Percentiles rank a stretch among this genome's conserved stretches.
phyloP scores from a whole-genome alignment of 2,329 filamentous ascomycete species.

The Thelonectria olida region DNA sequence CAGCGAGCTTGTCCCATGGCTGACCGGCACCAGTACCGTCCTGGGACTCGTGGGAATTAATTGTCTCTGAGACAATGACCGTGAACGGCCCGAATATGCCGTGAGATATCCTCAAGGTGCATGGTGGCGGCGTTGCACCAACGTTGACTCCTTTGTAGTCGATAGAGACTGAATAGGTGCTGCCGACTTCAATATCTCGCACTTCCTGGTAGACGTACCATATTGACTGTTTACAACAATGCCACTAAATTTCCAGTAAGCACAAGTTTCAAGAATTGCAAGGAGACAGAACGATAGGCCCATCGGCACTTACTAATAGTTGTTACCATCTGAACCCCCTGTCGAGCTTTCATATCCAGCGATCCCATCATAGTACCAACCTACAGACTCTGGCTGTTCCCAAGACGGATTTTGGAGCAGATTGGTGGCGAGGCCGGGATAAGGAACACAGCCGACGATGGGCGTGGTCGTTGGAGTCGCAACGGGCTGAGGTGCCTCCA shows the following conservation, averaged over 20 bases:
- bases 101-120: not conserved
- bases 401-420: not conserved
- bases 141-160: not conserved
- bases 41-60: not conserved
- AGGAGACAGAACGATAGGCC: not conserved
- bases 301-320: not conserved
- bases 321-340: not conserved
- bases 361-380: not conserved
- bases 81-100: not conserved
- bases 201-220: not conserved
- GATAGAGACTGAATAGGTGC: not conserved
- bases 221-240: not conserved
- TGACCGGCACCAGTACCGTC: not conserved
- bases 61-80: not conserved
- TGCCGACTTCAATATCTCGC: not conserved
- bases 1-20: not conserved
- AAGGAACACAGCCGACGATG: too few species aligned
- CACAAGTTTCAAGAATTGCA: not conserved
- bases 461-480: not conserved
- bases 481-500: not conserved
- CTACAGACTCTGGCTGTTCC: not conserved
- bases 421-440: not conserved
- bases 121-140: not conserved
- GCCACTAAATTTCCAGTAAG: not conserved
- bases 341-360: not conserved